Conservation (phyloP, 805 yeast species). For the Myxozyma neotropica region DNA sequence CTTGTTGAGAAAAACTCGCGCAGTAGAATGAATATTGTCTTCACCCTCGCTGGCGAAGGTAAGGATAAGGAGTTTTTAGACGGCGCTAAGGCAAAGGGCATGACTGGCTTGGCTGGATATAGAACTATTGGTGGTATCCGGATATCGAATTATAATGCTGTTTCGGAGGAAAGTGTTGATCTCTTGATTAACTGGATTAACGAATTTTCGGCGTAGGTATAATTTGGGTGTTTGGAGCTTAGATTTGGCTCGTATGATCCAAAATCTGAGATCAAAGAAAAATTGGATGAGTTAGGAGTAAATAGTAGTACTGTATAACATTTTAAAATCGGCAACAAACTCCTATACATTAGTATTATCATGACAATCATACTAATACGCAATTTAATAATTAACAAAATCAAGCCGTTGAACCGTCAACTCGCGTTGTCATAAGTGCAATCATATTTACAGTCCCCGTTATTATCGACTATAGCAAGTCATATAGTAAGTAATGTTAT, state of each 20-base stretch:
- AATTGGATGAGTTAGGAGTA: too few relatives aligned
- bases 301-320: neutral
- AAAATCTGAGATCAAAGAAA: too few relatives aligned
- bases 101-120: slow-evolving; percentile 90
- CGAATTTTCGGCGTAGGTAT: slow-evolving; percentile 54
- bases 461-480: slow-evolving; percentile 10
- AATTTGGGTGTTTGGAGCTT: neutral
- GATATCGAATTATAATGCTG: slow-evolving; percentile 87
- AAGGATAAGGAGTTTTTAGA: slow-evolving; percentile 67
- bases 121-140: slow-evolving; percentile 97
- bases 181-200: slow-evolving; percentile 58
- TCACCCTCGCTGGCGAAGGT: slow-evolving; percentile 67
- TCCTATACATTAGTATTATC: neutral
- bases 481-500: slow-evolving; percentile 36
- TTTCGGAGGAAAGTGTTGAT: slow-evolving; percentile 61
- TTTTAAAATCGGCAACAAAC: neutral
- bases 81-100: slow-evolving; percentile 59
- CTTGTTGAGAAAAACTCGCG: slow-evolving; percentile 68
- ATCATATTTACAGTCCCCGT: too few relatives aligned
- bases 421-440: too few relatives aligned
- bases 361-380: too few relatives aligned
- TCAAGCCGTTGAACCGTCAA: neutral
- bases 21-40: slow-evolving; percentile 91
- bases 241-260: neutral
- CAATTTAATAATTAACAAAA: neutral